A percentile compares a stretch with the other conserved stretches of the same genome.
These are phyloP conservation scores for Phytopythium kandeliae DNA, from an alignment of 352 stramenopile genomes.

Conservation along the genomic window DNA sequence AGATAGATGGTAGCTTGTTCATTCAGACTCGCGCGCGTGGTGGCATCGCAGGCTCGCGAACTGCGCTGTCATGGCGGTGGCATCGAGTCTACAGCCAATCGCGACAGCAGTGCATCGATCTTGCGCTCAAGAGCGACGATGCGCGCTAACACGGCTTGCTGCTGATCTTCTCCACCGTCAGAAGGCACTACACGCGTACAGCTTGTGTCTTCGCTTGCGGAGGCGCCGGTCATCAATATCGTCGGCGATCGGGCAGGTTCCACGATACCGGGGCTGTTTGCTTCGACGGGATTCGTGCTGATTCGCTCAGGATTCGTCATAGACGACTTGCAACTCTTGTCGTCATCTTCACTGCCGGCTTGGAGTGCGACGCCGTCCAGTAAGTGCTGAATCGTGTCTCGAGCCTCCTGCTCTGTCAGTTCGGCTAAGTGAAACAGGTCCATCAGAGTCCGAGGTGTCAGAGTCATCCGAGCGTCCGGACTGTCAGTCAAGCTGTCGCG, in stretches of 20 bases:
- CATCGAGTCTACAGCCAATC: neutral
- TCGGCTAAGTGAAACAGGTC: constrained; percentile 15
- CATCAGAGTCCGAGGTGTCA: constrained; percentile 13
- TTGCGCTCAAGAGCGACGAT: neutral
- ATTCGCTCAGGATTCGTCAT: no score
- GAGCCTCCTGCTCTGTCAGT: constrained; percentile 18
- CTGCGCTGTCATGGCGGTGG: neutral
- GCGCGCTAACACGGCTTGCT: neutral
- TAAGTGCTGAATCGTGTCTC: constrained; percentile 19
- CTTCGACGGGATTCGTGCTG: no score
- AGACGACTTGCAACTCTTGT: no score
- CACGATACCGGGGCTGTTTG: no score
- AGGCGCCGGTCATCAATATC: neutral
- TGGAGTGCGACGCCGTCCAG: constrained; percentile 5
- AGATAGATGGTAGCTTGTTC: no score
- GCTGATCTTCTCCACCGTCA: neutral
- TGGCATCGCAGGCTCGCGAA: no score
- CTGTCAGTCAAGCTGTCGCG: constrained; percentile 1
- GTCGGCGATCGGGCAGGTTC: no score
- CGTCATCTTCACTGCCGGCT: neutral
- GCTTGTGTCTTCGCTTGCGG: no score
- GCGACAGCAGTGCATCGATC: neutral
- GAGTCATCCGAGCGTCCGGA: neutral
- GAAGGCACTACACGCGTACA: no score
- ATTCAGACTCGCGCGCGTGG: no score